Conservation (phyloP, 2,329 filamentous ascomycete species). For the Penicillium oxalicum region DNA sequence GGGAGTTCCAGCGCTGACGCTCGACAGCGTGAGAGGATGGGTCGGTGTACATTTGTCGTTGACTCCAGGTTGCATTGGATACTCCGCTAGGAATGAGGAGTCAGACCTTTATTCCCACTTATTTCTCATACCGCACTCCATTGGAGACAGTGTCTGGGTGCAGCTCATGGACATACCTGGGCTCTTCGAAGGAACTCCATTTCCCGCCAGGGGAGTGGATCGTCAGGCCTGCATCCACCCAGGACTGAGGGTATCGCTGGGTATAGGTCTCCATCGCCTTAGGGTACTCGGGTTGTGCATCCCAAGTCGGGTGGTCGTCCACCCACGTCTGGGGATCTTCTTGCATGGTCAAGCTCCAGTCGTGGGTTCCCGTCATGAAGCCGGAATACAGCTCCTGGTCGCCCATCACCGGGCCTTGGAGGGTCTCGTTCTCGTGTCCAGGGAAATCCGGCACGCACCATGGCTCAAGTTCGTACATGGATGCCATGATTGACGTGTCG, state of each 20-base stretch:
- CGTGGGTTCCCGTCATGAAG: not conserved
- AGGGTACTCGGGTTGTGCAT: not conserved
- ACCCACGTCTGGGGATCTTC: conserved; percentile 1
- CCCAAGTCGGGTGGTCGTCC: not conserved
- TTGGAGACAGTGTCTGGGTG: too few relatives aligned
- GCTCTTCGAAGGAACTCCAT: not conserved
- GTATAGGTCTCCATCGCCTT: not conserved
- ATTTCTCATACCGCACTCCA: not conserved
- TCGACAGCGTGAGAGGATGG: not conserved
- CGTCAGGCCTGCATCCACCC: conserved; percentile 3
- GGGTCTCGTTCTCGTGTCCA: not conserved
- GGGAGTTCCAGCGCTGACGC: conserved; percentile 1
- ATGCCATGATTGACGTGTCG: not conserved
- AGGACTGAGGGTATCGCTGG: not conserved
- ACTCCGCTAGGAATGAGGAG: not conserved
- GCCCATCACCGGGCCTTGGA: not conserved
- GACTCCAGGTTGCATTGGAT: not conserved
- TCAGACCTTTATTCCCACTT: not conserved
- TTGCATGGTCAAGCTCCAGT: not conserved
- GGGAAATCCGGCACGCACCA: not conserved
- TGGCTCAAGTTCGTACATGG: not conserved
- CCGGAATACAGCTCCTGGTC: not conserved
- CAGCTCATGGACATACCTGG: not conserved
- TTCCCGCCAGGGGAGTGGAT: not conserved
- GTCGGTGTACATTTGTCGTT: not conserved